A percentile compares a stretch with the other conserved stretches of the same genome.
These are phyloP conservation scores for Cytospora chrysosperma DNA, from an alignment of 2,329 filamentous ascomycete genomes.

Conservation along the genomic window DNA sequence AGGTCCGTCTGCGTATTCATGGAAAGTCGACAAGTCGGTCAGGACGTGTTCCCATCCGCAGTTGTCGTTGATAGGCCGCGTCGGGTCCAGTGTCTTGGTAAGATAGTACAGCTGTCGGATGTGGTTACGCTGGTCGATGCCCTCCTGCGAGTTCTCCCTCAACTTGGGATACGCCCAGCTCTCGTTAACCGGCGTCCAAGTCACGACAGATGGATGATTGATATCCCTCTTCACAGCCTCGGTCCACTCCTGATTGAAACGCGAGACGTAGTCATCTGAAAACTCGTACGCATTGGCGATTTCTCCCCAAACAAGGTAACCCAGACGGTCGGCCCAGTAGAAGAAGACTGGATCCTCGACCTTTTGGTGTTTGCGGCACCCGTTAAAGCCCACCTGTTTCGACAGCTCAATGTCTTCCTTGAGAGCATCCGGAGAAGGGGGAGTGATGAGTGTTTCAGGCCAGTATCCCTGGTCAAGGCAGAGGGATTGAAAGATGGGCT, in stretches of 20 bases:
- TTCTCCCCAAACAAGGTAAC: constrained; percentile 63
- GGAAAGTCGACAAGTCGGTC: constrained; percentile 65
- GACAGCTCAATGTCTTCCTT: constrained; percentile 53
- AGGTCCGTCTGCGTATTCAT: constrained; percentile 62
- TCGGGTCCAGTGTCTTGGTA: constrained; percentile 62
- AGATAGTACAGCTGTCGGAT: constrained; percentile 62
- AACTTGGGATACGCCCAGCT: constrained; percentile 64
- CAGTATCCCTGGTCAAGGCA: constrained; percentile 64
- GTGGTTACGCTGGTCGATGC: constrained; percentile 60
- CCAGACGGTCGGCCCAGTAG: constrained; percentile 60
- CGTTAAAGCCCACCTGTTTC: constrained; percentile 64
- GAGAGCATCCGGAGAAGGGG: constrained; percentile 47
- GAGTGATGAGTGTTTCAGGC: constrained; percentile 60
- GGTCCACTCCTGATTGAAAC: constrained; percentile 65
- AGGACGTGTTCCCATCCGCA: constrained; percentile 69
- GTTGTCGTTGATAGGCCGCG: constrained; percentile 67
- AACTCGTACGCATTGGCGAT: constrained; percentile 66
- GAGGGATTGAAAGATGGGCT: constrained; percentile 59
- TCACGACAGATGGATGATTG: constrained; percentile 63
- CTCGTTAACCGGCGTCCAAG: constrained; percentile 66
- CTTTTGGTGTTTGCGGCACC: constrained; percentile 64
- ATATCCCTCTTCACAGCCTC: constrained; percentile 63
- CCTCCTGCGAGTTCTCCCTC: constrained; percentile 53
- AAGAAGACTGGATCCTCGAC: constrained; percentile 61
- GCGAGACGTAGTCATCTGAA: constrained; percentile 54